phyloP scores from a whole-genome alignment of 176 grass and related monocot species.

The Alopecurus myosuroides region DNA sequence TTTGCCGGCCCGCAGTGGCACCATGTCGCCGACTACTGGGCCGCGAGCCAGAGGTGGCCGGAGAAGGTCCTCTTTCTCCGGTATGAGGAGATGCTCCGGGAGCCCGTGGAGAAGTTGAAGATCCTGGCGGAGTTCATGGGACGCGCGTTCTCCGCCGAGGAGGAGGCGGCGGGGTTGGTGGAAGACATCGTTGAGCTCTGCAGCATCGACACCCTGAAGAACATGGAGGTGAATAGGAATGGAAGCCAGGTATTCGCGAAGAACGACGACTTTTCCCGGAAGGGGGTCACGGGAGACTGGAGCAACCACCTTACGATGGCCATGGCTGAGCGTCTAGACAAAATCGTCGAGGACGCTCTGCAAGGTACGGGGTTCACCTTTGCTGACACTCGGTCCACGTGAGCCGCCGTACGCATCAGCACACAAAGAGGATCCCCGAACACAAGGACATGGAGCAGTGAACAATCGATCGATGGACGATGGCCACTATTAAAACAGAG shows the following conservation, averaged over 20 bases:
- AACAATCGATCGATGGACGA: no score
- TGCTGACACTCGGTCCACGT: background rate
- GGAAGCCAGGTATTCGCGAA: background rate
- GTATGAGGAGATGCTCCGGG: background rate
- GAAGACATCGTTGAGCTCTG: no score
- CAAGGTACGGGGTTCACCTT: constrained; percentile 19
- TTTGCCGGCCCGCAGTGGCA: background rate
- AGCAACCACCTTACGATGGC: no score
- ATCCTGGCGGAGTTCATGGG: background rate
- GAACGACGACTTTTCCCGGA: background rate
- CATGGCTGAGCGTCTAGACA: background rate
- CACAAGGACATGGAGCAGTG: no score
- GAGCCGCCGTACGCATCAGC: no score
- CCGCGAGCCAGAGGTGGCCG: background rate
- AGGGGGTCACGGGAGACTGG: background rate
- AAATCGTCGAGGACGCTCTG: background rate
- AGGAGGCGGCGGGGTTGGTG: no score
- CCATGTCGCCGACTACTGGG: constrained; percentile 30
- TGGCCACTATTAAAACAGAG: no score
- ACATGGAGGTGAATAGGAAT: background rate
- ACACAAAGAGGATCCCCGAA: no score
- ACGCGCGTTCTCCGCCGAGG: no score
- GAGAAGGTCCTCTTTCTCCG: constrained; percentile 31
- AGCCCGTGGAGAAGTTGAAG: background rate
- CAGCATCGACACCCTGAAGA: background rate